Base-by-base conservation (phyloP, 2,329 filamentous ascomycete species). In the Trichoderma citrinoviride region DNA sequence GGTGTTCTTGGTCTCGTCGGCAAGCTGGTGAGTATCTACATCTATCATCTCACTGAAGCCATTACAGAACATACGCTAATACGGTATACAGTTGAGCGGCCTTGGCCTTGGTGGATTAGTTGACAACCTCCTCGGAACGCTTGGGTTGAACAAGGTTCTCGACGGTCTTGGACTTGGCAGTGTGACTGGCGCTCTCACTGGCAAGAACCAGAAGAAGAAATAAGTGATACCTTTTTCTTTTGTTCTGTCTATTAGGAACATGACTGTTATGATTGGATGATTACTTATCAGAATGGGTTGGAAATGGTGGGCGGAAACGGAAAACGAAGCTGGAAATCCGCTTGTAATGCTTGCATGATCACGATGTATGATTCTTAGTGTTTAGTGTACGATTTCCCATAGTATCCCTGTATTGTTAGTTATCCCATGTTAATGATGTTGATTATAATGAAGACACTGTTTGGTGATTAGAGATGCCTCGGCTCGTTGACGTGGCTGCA, bases 1-100 rank as follows among this genome's bases (percentile, higher is more conserved):
- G 93, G 93, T 76, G 93, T 97, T 0, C 82, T 97, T 7, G 90
- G 90, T 49, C 84, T 97, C 1, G 92, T 97, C 21, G 93, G 92
- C 64, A 88, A 88, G 73, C 80, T 96, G 67, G 79, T 84, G 72
- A 77, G 79, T 73, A 19, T 19, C n/a, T n/a, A 5, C 8, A 25
- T 29, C 23, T 21, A 12, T 3, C 6, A 25, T 12, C 5, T 33
- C 6, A 12, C 17, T 25, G 23, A 33, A 56, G 12, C 33, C 12
- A 37, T 14, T 1, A 14, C 10, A 29, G 10, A n/a, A 7, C 15
- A 17, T 17, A 37, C 46, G n/a, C 61, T 66, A 44, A 65, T 25
- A 23, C 7, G 23, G 17, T 44, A 1, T 52, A 29, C 53, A 81
- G 72, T 84, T 95, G 65, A 89, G 90, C 71, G 91, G 90, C 5